A percentile compares a stretch with the other conserved stretches of the same genome.
These are phyloP conservation scores for Amanita rimosa DNA, from an alignment of 768 basidiomycete genomes.

Conservation along the genomic window DNA sequence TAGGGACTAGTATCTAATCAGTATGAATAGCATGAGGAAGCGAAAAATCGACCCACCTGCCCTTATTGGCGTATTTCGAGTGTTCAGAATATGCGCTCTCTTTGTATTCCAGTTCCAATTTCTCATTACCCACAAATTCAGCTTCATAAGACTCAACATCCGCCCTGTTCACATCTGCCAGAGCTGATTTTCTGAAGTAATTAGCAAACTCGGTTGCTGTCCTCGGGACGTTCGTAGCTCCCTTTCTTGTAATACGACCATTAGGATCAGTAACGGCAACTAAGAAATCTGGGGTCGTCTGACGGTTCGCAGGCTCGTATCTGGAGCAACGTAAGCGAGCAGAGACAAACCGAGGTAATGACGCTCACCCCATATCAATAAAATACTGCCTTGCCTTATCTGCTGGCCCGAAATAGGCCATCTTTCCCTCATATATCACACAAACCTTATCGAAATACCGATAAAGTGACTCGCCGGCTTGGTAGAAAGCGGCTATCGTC, in stretches of 20 bases:
- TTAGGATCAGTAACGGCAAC: slow-evolving; percentile 48
- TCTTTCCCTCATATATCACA: slow-evolving; percentile 62
- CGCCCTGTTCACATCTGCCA: slow-evolving; percentile 13
- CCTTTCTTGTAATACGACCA: slow-evolving; percentile 30
- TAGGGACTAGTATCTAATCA: slow-evolving; percentile 19
- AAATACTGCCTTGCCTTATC: slow-evolving; percentile 62
- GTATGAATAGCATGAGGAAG: neutral
- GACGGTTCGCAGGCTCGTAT: slow-evolving; percentile 44
- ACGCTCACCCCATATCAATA: slow-evolving; percentile 40
- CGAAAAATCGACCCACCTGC: slow-evolving; percentile 4
- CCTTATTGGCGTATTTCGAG: slow-evolving; percentile 25
- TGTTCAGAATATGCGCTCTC: slow-evolving; percentile 40
- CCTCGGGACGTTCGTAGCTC: slow-evolving; percentile 18
- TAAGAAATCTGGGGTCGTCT: slow-evolving; percentile 57
- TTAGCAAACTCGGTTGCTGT: slow-evolving; percentile 40
- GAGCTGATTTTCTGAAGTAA: slow-evolving; percentile 15
- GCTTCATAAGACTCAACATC: slow-evolving; percentile 38
- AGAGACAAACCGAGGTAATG: neutral
- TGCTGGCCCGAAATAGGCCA: slow-evolving; percentile 67
- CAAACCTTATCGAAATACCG: slow-evolving; percentile 62
- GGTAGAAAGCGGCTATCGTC: slow-evolving; percentile 75
- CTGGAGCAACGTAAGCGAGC: neutral
- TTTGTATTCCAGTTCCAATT: slow-evolving; percentile 25
- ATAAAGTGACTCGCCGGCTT: slow-evolving; percentile 64
- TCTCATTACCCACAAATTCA: slow-evolving; percentile 32